Evolutionary conservation across 257 asterid species (phyloP).

Genomic region (Echites panduratus): DNA sequence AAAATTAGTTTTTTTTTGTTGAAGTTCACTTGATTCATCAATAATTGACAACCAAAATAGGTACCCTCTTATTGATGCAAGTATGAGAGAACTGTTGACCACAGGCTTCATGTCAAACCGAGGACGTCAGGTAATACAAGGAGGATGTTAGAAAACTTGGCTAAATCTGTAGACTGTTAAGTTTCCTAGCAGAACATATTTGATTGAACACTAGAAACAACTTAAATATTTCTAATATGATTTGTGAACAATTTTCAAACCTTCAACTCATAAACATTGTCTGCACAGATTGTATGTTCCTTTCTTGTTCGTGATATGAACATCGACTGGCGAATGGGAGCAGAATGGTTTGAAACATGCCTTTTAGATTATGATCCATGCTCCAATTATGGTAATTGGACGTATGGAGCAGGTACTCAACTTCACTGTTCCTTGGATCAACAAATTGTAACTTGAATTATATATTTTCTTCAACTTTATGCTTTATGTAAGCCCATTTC

Average conservation of each 20-base stretch:
- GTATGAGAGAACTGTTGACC: constrained; percentile 69
- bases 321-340: constrained; percentile 98
- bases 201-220: background rate
- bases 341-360: constrained; percentile 96
- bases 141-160: background rate
- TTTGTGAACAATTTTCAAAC: background rate
- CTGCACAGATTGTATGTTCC: constrained; percentile 74
- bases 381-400: constrained; percentile 95
- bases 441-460: background rate
- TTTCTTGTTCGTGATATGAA: constrained; percentile 98
- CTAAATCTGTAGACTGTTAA: background rate
- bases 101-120: constrained; percentile 99
- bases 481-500: too few relatives aligned
- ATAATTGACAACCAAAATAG: constrained; percentile 25
- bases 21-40: constrained; percentile 12
- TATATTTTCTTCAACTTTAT: background rate
- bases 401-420: constrained; percentile 90
- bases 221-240: background rate
- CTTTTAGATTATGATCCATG: constrained; percentile 94
- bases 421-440: background rate
- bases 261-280: background rate
- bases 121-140: constrained; percentile 69
- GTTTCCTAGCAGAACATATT: background rate
- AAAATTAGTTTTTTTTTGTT: background rate
- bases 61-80: constrained; percentile 92